Evolutionary conservation across 805 yeast genomes (phyloP).

Genomic region (Metschnikowia borealis): DNA sequence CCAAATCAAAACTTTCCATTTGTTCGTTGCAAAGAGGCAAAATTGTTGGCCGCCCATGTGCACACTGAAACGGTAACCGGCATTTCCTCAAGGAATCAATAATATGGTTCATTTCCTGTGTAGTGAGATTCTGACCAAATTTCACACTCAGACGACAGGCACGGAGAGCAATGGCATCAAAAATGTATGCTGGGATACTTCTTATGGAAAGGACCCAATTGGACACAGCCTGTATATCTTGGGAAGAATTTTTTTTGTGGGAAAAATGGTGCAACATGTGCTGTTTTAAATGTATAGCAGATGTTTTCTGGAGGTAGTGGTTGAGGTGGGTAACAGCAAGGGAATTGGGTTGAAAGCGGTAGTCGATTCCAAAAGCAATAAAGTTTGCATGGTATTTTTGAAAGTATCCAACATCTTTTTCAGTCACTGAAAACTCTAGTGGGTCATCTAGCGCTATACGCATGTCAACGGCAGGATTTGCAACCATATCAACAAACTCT

Average conservation of each 20-base stretch:
- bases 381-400: constrained; percentile 25
- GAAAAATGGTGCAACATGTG: neutral
- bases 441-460: constrained; percentile 11
- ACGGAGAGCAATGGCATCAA: constrained; percentile 50
- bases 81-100: constrained; percentile 45
- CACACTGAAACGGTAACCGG: constrained; percentile 68
- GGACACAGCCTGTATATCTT: neutral
- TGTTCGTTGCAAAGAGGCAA: constrained; percentile 42
- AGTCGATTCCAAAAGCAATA: constrained; percentile 44
- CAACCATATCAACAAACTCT: constrained; percentile 29
- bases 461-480: constrained; percentile 16
- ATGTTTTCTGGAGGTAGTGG: constrained; percentile 21
- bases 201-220: constrained; percentile 21
- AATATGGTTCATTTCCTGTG: constrained; percentile 42
- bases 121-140: constrained; percentile 58
- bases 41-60: constrained; percentile 79
- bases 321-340: constrained; percentile 44
- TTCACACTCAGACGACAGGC: constrained; percentile 69
- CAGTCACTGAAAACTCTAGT: constrained; percentile 17
- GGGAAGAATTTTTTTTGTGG: neutral
- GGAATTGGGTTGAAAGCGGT: constrained; percentile 1
- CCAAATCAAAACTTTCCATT: neutral
- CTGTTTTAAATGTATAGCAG: neutral
- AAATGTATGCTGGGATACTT: constrained; percentile 47
- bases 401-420: constrained; percentile 30